Evolutionary conservation across 2,329 filamentous ascomycete genomes (phyloP).

Genomic region (Coniella lustricola): DNA sequence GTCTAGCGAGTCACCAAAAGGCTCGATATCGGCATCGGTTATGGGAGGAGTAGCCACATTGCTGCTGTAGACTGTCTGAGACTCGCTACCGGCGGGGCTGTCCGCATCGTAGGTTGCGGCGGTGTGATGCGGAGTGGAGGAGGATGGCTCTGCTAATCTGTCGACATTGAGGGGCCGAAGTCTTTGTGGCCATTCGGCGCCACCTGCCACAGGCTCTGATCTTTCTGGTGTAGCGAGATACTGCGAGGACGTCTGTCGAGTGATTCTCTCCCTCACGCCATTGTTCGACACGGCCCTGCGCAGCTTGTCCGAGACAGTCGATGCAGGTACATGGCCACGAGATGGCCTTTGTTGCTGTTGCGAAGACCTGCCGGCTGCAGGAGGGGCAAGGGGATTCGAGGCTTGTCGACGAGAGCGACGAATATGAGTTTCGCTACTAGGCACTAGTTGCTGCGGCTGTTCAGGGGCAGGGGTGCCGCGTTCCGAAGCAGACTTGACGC

Average conservation of each 20-base stretch:
- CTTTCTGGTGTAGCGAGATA: conserved; percentile 52
- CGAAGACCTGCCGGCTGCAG: conserved; percentile 25
- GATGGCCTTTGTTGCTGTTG: conserved; percentile 25
- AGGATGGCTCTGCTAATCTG: conserved; percentile 36
- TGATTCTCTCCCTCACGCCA: conserved; percentile 22
- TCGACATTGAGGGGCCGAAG: conserved; percentile 36
- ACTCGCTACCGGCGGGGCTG: conserved; percentile 48
- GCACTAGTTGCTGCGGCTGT: conserved; percentile 18
- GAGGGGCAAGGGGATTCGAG: conserved; percentile 28
- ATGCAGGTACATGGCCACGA: conserved; percentile 23
- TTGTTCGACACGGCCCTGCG: conserved; percentile 29
- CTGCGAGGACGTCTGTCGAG: conserved; percentile 24
- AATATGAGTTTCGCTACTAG: conserved; percentile 22
- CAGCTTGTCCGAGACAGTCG: conserved; percentile 31
- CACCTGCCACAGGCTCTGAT: conserved; percentile 34
- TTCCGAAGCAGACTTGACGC: conserved; percentile 25
- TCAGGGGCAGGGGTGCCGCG: conserved; percentile 27
- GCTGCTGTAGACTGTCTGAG: conserved; percentile 54
- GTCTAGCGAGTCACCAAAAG: conserved; percentile 42
- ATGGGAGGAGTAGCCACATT: conserved; percentile 69
- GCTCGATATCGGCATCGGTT: conserved; percentile 63
- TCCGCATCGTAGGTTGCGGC: conserved; percentile 37
- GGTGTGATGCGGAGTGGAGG: conserved; percentile 34
- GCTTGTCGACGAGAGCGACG: conserved; percentile 28
- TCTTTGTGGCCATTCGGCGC: conserved; percentile 30